Base-by-base conservation (phyloP, 495 filamentous ascomycete species). In the Penicillium malachiteum region DNA sequence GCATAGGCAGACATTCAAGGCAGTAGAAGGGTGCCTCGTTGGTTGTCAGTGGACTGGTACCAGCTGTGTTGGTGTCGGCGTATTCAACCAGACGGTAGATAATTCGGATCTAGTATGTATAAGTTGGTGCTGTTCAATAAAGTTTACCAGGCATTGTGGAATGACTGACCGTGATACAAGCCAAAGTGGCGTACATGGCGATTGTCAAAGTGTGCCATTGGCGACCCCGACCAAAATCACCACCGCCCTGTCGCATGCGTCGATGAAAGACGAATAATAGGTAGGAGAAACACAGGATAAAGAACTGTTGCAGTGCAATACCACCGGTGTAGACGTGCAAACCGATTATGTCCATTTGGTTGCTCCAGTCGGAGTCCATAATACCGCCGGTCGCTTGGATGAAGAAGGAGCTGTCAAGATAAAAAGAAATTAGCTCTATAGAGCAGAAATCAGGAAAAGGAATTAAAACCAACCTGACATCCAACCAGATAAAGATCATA, bases 11-110 rank as follows among this genome's bases (percentile, higher is more conserved):
- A 0, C 78, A 78, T 47, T 87, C 83, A 17, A 87, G 70, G 18
- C 66, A 63, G 57, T 84, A 83, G 13, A 72, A 63, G 55, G 79
- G 81, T 7, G 59, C 68, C 63, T 87, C 83, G 57, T 87, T 68
- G 32, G 34, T 13, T 13, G 58, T 71, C 0, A 75, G 71, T 45
- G 58, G 44, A 9, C 60, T 56, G 5, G 66, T 54, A 13, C 78
- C 78, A 8, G 59, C 53, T 6, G 56, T 58, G 12, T 66, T 49
- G 14, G 74, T 74, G 10, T 65, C 39, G 7, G 75, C 64, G 59
- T 78, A 86, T 65, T 87, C 83, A 52, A 72, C 65, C 3, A 87
- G 64, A 34, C 83, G 79, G 71, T 77, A 86, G 46, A 83, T 69
- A 57, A 82, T 82, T 33, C 81, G 80, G 39, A 79, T 63, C 76